phyloP scores from a whole-genome alignment of 208 protist genomes.

The Crithidia fasciculata region DNA sequence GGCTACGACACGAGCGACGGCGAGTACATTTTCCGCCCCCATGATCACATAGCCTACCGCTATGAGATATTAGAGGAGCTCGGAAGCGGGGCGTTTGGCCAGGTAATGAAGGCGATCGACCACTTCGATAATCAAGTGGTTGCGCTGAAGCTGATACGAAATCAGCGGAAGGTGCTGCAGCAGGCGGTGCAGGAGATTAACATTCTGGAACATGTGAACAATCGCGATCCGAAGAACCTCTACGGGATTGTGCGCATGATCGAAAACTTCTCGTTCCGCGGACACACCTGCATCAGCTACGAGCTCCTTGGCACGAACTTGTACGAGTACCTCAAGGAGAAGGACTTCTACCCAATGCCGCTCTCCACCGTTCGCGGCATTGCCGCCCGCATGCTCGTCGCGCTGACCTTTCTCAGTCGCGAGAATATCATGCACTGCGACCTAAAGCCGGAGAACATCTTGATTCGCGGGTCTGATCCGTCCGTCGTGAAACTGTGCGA shows the following conservation, averaged over 20 bases:
- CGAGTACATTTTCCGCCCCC: constrained; percentile 87
- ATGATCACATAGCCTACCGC: constrained; percentile 95
- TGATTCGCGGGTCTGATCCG: constrained; percentile 75
- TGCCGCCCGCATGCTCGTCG: constrained; percentile 67
- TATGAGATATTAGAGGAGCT: constrained; percentile 82
- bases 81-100: constrained; percentile 87
- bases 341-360: constrained; percentile 83
- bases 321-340: constrained; percentile 76
- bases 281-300: constrained; percentile 83
- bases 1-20: constrained; percentile 95
- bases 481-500: constrained; percentile 96
- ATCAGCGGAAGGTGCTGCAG: constrained; percentile 58
- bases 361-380: constrained; percentile 68
- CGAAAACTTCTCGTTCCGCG: constrained; percentile 73
- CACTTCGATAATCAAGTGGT: constrained; percentile 46
- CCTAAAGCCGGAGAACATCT: constrained; percentile 97
- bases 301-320: constrained; percentile 77
- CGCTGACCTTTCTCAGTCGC: constrained; percentile 78
- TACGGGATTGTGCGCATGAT: constrained; percentile 80
- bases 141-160: constrained; percentile 87
- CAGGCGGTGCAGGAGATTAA: constrained; percentile 83
- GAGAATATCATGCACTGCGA: constrained; percentile 96
- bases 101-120: constrained; percentile 85
- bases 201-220: constrained; percentile 77
- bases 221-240: constrained; percentile 56